Base-by-base conservation (phyloP, 495 filamentous ascomycete genomes). In the Aspergillus leporis region DNA sequence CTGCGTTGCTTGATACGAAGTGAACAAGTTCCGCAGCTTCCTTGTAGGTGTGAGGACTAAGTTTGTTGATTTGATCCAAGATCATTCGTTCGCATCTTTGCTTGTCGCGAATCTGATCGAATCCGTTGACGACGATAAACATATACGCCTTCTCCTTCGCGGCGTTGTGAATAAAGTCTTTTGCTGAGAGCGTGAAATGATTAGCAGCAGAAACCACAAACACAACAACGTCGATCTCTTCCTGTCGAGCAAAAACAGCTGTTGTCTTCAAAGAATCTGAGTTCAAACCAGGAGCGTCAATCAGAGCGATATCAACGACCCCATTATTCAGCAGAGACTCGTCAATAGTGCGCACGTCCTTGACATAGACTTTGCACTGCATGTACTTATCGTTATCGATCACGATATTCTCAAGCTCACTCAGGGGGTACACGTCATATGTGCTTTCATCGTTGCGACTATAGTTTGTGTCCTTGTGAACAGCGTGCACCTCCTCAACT, bases 141-240 rank as follows among this genome's bases (percentile, higher is more conserved):
- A 98, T 93, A 66, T 98, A 98, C 13, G 93, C 93, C 69, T 98
- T 98, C 68, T 98, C 94, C 47, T 92, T 85, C 14, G 94, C 95
- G 10, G 94, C 94, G 55, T 93, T 93, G 77, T 90, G 86, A 60
- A 98, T 97, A 69, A 98, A 98, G 61, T 98, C 92, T 69, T 91
- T 97, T 12, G 95, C 93, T 4, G 93, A 94, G 50, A 92, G 83
- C 2, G 94, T 98, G 71, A 98, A 98, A 71, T 97, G 95, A 65
- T 98, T 98, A 40, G 92, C 92, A 14, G 95, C 94, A 32, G 91
- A 96, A 12, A 98, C 95, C 23, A 98, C 94, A 60, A 98, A 98
- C 1, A 98, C 94, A 21, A 98, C 95, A 5, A 98, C 94, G 72
- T 98, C 94, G 58, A 98, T 98, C 73, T 98, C 94, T 70, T 98